A percentile compares a stretch with the other conserved stretches of the same genome.
These are phyloP conservation scores for Hura crepitans DNA, from an alignment of 441 rosid genomes.

Conservation along the genomic window DNA sequence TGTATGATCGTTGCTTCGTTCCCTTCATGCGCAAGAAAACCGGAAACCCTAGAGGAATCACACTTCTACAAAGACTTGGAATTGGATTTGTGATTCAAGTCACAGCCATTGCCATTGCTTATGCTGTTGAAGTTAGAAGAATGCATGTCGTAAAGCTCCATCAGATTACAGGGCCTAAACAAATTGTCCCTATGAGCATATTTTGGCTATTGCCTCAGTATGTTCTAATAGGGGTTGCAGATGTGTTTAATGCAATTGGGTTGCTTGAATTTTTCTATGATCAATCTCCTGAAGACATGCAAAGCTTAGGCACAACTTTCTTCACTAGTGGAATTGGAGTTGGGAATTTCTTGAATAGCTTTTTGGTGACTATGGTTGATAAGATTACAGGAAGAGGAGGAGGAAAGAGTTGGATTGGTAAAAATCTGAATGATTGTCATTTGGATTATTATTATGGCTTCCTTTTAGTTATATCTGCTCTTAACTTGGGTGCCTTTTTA, in stretches of 20 bases:
- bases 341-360: slow-evolving; percentile 77
- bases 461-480: slow-evolving; percentile 49
- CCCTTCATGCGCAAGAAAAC: slow-evolving; percentile 64
- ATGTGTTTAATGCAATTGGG: slow-evolving; percentile 74
- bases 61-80: slow-evolving; percentile 75
- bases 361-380: slow-evolving; percentile 65
- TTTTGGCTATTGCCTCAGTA: slow-evolving; percentile 80
- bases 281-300: slow-evolving; percentile 84
- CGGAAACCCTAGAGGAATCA: slow-evolving; percentile 73
- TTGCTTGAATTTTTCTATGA: slow-evolving; percentile 82
- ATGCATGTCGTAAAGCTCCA: slow-evolving; percentile 45
- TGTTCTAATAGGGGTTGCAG: slow-evolving; percentile 63
- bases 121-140: slow-evolving; percentile 57
- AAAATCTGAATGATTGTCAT: slow-evolving; percentile 69
- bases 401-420: slow-evolving; percentile 70
- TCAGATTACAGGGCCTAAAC: slow-evolving; percentile 37
- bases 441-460: slow-evolving; percentile 83
- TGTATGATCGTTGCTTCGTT: slow-evolving; percentile 71
- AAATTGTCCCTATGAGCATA: slow-evolving; percentile 71
- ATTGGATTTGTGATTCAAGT: slow-evolving; percentile 65
- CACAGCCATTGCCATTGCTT: slow-evolving; percentile 58
- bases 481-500: slow-evolving; percentile 56
- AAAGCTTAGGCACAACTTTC: slow-evolving; percentile 85
- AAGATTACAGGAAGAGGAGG: slow-evolving; percentile 46
- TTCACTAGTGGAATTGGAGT: slow-evolving; percentile 81